phyloP scores from a whole-genome alignment of 495 filamentous ascomycete genomes.

The Lichenothelia convexa region DNA sequence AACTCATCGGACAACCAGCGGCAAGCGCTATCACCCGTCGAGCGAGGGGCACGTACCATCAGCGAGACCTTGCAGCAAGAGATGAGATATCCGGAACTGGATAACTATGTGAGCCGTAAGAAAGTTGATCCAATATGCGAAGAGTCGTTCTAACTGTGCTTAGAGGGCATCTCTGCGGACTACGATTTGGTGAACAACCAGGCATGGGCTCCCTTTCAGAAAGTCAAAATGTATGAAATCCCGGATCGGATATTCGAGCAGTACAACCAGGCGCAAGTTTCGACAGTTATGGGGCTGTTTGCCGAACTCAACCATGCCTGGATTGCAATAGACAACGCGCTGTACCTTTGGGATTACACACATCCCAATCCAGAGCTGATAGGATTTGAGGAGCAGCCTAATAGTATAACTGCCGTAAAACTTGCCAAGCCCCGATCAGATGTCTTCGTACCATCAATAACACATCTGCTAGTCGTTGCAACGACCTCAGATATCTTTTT shows the following conservation, averaged over 20 bases:
- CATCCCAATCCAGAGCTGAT: slow-evolving; percentile 71
- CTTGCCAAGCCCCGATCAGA: slow-evolving; percentile 58
- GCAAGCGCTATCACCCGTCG: slow-evolving; percentile 39
- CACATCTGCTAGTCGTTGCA: slow-evolving; percentile 71
- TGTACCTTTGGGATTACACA: slow-evolving; percentile 97
- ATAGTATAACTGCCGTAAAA: slow-evolving; percentile 70
- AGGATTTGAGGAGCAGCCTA: slow-evolving; percentile 74
- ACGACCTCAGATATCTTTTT: slow-evolving; percentile 69
- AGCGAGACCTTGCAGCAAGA: slow-evolving; percentile 60
- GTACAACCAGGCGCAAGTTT: slow-evolving; percentile 65
- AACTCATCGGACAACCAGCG: slow-evolving; percentile 2
- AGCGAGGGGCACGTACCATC: slow-evolving; percentile 67
- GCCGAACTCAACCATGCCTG: slow-evolving; percentile 86
- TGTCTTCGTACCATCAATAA: slow-evolving; percentile 72
- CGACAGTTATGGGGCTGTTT: slow-evolving; percentile 81
- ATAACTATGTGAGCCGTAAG: slow-evolving; percentile 78
- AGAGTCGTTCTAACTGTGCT: slow-evolving; percentile 1
- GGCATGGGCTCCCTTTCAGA: slow-evolving; percentile 82
- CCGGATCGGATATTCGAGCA: slow-evolving; percentile 79
- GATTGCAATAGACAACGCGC: slow-evolving; percentile 83
- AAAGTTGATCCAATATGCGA: slow-evolving; percentile 10
- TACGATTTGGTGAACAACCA: slow-evolving; percentile 53
- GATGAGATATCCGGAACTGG: slow-evolving; percentile 69
- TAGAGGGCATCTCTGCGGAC: slow-evolving; percentile 75
- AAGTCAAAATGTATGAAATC: slow-evolving; percentile 60